Base-by-base conservation (phyloP, 352 stramenopile genomes). In the Pythium folliculosum region DNA sequence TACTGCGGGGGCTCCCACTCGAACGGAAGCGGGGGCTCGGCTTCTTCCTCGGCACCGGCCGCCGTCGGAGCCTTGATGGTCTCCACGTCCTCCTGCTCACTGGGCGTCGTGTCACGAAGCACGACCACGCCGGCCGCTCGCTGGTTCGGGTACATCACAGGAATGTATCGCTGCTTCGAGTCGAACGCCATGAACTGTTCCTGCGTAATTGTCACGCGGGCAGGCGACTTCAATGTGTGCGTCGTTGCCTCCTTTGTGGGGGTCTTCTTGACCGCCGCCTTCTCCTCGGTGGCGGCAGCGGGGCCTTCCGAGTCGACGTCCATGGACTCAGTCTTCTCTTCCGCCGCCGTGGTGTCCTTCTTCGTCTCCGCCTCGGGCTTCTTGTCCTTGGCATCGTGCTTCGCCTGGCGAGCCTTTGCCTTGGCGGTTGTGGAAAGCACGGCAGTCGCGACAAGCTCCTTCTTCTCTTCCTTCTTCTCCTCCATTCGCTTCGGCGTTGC, bases 401-500 rank as follows among this genome's bases (percentile, higher is more conserved):
- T 98, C 2, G 93, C 92, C 77, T 92, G 80, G 47, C 94, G 86
- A 8, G 95, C 96, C 70, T 98, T 99, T 10, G 97, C 94, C 75
- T 99, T 99, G 6, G 94, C 94, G 0, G 97, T 99, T 54, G 97
- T 99, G 22, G 95, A 99, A 53, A 99, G 83, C 45, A 98, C 94
- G 5, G 98, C 97, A 0, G 96, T 99, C 12, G 97, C 95, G 0
- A 99, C 96, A 22, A 97, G 81, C 74, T 99, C 97, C 75, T 99
- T 99, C 77, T 99, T 98, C 67, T 99, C 97, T 71, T 99, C 97
- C 76, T 99, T 99, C 82, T 99, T 99, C 76, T 99, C 96, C 67
- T 98, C 95, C 63, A 99, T 82, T 38, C 92, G 95, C 83, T 99
- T 99, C 1, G 97, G 97, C 60, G 99, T 99, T 4, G 97, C 96